These are phyloP conservation scores for Puccinia triticina DNA, from an alignment of 1,284 basidiomycete genomes.

Conservation along the genomic window DNA sequence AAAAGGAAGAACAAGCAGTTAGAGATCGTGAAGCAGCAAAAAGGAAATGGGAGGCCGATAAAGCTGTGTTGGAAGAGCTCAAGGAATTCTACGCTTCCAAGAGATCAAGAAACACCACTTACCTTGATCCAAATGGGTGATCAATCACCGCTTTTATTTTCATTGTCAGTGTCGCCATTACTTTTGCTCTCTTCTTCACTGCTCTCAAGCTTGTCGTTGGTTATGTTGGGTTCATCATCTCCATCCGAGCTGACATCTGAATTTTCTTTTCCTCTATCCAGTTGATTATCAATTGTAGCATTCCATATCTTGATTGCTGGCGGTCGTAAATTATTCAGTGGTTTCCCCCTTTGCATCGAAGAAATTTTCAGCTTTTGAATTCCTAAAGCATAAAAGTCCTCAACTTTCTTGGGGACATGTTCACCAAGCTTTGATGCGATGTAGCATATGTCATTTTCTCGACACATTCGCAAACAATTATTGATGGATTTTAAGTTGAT, in stretches of 20 bases:
- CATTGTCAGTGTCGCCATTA: background rate
- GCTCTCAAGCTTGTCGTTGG: background rate
- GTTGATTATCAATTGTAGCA: background rate
- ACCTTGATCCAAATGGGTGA: background rate
- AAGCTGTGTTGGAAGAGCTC: background rate
- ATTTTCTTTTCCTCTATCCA: background rate
- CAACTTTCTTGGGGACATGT: background rate
- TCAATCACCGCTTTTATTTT: background rate
- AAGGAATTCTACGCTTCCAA: background rate
- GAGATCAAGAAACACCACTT: background rate
- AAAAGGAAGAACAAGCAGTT: background rate
- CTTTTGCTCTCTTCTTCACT: too few relatives aligned
- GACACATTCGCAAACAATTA: background rate
- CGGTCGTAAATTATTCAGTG: background rate
- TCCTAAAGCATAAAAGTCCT: background rate
- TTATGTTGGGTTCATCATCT: background rate
- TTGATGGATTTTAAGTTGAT: background rate
- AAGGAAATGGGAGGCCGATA: background rate
- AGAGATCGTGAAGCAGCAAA: background rate
- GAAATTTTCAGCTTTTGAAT: background rate
- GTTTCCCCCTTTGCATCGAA: background rate
- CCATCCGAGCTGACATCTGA: background rate
- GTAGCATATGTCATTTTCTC: background rate
- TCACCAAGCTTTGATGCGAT: background rate
- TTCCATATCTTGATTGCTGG: background rate